Evolutionary conservation across 2,329 filamentous ascomycete genomes (phyloP), one percentile per base, ranked within the genome.

Genomic region (Fusarium circinatum): DNA sequence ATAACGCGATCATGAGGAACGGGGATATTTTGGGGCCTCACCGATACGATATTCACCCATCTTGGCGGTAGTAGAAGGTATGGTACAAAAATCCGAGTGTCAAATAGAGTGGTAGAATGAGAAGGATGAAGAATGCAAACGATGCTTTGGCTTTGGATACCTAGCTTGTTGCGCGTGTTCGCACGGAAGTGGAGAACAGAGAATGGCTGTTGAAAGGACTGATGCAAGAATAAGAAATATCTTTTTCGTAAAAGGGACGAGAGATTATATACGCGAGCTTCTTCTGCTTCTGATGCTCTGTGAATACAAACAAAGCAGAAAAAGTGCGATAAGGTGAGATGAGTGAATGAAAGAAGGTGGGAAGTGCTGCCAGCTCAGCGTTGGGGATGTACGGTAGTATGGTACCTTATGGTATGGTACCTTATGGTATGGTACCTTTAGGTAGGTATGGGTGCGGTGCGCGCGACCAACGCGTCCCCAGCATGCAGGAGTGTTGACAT

Each of bases 21-120:
- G 22, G 15, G 39, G 47, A 26, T 26, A 17, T 32, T 54, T 34
- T 34, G n/a, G 20, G 30, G 24, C 80, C 84, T 76, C 80, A 87
- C 86, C 85, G 68, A 87, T 80, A 65, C 86, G 84, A 74, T 87
- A 87, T 62, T 83, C 78, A 70, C 83, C 81, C 86, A 87, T 87
- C 18, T 77, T 80, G 73, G 63, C 70, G 57, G 57, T 57, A 64
- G 28, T 65, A 36, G 30, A 26, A 62, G 36, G 44, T 32, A 34
- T 52, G 42, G 38, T 55, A 47, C 30, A 32, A 61, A 56, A 59
- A 47, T 60, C 34, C 34, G 38, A 66, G 66, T 41, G 62, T 51
- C 26, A 24, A 59, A 66, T 58, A 71, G 52, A 71, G 68, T 62
- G 61, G 68, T 62, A 47, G 55, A 72, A 56, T 70, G 28, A 39